Conservation (phyloP, 305 asterid species). For the Solanum hybrid region DNA sequence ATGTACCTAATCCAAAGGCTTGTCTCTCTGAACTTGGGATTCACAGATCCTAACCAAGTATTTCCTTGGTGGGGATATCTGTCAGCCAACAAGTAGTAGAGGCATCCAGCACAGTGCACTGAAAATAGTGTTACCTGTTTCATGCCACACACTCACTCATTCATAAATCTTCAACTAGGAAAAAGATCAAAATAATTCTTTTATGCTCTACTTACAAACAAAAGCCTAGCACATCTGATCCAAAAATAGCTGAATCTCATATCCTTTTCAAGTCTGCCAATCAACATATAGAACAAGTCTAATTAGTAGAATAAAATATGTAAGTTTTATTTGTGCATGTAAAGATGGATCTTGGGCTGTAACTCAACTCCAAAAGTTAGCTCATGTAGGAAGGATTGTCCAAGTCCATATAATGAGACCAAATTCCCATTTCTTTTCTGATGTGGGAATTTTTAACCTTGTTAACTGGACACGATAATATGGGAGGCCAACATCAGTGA, state of each 20-base stretch:
- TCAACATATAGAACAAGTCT: background rate
- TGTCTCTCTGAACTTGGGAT: constrained; percentile 55
- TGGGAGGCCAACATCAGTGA: background rate
- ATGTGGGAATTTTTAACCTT: background rate
- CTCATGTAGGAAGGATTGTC: background rate
- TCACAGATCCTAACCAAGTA: constrained; percentile 66
- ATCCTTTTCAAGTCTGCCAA: constrained; percentile 84
- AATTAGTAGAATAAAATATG: background rate
- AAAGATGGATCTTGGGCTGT: background rate
- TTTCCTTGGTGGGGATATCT: constrained; percentile 58
- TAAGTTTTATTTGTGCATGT: background rate
- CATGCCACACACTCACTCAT: background rate
- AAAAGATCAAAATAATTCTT: too few relatives aligned
- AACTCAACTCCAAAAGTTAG: background rate
- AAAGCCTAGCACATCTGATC: constrained; percentile 84
- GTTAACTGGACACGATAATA: background rate
- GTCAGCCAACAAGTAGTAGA: constrained; percentile 62
- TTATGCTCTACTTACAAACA: constrained; percentile 44
- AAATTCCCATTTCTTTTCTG: background rate
- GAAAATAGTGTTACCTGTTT: constrained; percentile 59
- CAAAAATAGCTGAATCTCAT: constrained; percentile 85
- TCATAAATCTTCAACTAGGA: background rate
- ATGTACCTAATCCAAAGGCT: constrained; percentile 50
- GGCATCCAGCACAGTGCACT: constrained; percentile 84
- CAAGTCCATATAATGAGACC: background rate